Conservation (phyloP, 495 filamentous ascomycete species). For the Rusavskia elegans region DNA sequence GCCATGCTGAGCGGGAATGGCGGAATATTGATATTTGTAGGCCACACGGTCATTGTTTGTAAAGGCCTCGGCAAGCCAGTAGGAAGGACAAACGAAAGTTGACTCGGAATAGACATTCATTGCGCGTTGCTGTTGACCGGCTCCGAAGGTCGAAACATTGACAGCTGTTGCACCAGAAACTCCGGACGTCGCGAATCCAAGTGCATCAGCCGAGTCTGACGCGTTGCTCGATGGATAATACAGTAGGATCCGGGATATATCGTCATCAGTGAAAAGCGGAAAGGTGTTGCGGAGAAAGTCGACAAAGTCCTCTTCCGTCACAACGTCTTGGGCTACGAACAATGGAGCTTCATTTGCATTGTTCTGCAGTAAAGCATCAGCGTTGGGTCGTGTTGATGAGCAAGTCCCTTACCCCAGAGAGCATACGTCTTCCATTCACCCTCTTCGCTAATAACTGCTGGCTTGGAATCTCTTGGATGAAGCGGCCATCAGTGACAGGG, state of each 20-base stretch:
- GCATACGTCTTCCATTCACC: constrained; percentile 35
- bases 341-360: constrained; percentile 38
- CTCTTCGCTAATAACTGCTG: constrained; percentile 31
- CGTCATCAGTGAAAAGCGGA: constrained; percentile 29
- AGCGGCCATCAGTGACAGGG: constrained; percentile 45
- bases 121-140: constrained; percentile 34
- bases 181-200: constrained; percentile 28
- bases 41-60: constrained; percentile 17
- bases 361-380: constrained; percentile 17
- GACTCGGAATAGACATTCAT: constrained; percentile 43
- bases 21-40: constrained; percentile 49
- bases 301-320: constrained; percentile 25
- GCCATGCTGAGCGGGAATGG: constrained; percentile 40
- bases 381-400: background rate
- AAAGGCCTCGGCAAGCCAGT: constrained; percentile 49
- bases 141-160: constrained; percentile 32
- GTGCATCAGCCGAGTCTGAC: constrained; percentile 9
- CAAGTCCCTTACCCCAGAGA: constrained; percentile 27
- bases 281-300: constrained; percentile 29
- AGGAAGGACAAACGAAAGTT: constrained; percentile 43
- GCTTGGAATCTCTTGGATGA: constrained; percentile 36
- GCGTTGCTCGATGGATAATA: constrained; percentile 30
- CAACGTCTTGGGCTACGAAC: constrained; percentile 36
- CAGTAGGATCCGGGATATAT: constrained; percentile 25
- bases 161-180: constrained; percentile 26